phyloP scores from a whole-genome alignment of 306 rosid genomes.

The Acacia confusa region DNA sequence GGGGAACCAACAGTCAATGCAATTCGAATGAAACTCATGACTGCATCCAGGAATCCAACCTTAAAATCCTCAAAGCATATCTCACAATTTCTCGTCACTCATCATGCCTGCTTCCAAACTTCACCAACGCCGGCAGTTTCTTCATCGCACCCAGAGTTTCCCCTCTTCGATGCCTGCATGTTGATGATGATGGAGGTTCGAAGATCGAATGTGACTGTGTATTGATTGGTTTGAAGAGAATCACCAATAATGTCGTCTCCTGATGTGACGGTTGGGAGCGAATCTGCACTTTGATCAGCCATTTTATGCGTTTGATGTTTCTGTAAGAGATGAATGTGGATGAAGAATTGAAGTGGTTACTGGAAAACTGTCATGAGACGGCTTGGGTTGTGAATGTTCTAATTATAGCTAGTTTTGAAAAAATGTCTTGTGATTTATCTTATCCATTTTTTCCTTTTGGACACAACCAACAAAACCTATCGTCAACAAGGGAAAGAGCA shows the following conservation, averaged over 20 bases:
- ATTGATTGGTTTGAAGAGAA: not conserved
- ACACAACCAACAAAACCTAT: not conserved
- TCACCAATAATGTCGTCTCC: not conserved
- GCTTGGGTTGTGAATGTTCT: not conserved
- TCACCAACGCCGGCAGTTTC: conserved; percentile 53
- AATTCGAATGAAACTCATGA: conserved; percentile 62
- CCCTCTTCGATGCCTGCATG: conserved; percentile 37
- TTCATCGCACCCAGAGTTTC: conserved; percentile 38
- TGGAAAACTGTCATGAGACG: not conserved
- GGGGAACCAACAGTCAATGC: conserved; percentile 58
- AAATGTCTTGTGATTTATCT: not conserved
- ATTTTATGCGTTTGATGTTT: not conserved
- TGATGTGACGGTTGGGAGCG: not conserved
- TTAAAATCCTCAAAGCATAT: conserved; percentile 68
- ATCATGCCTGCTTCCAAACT: conserved; percentile 46
- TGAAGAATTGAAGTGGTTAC: not conserved
- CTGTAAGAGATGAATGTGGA: not conserved
- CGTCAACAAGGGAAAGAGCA: not conserved
- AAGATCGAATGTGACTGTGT: conserved; percentile 29
- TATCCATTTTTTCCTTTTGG: not conserved
- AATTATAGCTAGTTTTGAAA: not conserved
- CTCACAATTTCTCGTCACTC: not conserved
- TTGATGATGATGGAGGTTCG: conserved; percentile 33
- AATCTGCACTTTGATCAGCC: not conserved
- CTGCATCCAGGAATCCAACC: conserved; percentile 47